Base-by-base conservation (phyloP, 2,329 filamentous ascomycete species). In the Phaeosphaeriaceae sp. region DNA sequence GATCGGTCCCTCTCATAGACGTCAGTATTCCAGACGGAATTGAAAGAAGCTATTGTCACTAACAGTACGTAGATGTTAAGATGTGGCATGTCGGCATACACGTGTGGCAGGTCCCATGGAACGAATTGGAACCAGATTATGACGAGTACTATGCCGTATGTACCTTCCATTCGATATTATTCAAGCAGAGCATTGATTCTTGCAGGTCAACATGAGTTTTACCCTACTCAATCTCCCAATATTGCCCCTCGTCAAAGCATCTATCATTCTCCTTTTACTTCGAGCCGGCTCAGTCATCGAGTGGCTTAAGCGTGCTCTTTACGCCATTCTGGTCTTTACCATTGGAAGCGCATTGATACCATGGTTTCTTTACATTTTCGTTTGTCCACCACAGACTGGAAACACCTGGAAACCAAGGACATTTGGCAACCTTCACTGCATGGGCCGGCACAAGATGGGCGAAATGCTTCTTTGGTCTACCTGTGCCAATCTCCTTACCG, bases 191-290 rank as follows among this genome's bases (percentile, higher is more conserved):
- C 26, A 37, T 42, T 32, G 37, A 41, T 34, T 23, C 3, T 28
- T 16, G 1, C 29, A 74, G 71, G 64, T 73, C 13, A 38, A 62
- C 20, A 61, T 73, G 55, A 67, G 71, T 17, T 73, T 74, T 61
- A 74, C 74, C 39, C 67, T 75, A 8, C 54, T 74, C 38, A 75
- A 74, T 49, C 72, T 71, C 9, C 72, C 71, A 3, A 75, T 75
- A 39, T 48, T 75, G 20, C 73, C 73, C 1, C 61, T 74, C n/a
- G 73, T 74, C 44, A 75, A 76, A 62, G 67, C 70, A 1, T 73
- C 72, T 1, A 72, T 75, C 42, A 72, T 75, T 13, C 53, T 74
- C 8, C 68, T 75, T 18, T 70, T 75, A 28, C 64, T 74, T 3
- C 60, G 71, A 50, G 70, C 71, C 30, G 71, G 72, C 42, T 73